Evolutionary conservation across 257 asterid species (phyloP), one percentile per base, ranked within the genome.

Genomic region (Linderniella brevidens): DNA sequence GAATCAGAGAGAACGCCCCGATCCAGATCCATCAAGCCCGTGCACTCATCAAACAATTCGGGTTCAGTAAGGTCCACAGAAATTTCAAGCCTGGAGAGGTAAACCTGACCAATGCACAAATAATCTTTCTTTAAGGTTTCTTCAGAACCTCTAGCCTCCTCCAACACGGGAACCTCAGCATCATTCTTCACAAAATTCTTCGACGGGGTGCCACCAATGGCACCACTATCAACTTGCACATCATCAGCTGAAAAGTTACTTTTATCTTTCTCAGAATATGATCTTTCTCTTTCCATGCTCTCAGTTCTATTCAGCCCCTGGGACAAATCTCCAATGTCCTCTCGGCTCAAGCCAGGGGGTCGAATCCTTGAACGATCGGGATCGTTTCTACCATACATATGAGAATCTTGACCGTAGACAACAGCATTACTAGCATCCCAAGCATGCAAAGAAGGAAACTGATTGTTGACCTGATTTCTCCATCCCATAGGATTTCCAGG

Each of bases 401-500:
- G 80, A 50, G 93, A 65, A 38, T 85, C 96, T n/a, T 77, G 92
- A n/a, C 81, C 82, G 65, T 72, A 79, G 20, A 62, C 75, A 35
- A 62, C 75, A 35, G 78, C 39, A 75, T 40, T 77, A 61, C 71
- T 79, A 37, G 79, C 49, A 62, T 90, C 93, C 99, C 93, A 85
- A 4, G 76, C 66, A 68, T 73, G 86, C 46, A 80, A 63, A 5
- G 86, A 80, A 13, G 78, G 78, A 32, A 71, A 72, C 25, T 92
- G 64, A 52, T 69, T 83, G 17, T 79, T 87, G 50, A 73, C 65
- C 45, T 72, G 84, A 68, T 69, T 78, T 46, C 72, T 69, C 98
- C 99, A 85, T 46, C 78, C 93, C 80, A 79, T 68, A 4, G 94
- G 83, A 41, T 77, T 88, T 8, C 70, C 94, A 59, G 83, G 93